These are phyloP conservation scores for Annulohypoxylon moriforme DNA, from an alignment of 495 filamentous ascomycete species.

Conservation along the genomic window DNA sequence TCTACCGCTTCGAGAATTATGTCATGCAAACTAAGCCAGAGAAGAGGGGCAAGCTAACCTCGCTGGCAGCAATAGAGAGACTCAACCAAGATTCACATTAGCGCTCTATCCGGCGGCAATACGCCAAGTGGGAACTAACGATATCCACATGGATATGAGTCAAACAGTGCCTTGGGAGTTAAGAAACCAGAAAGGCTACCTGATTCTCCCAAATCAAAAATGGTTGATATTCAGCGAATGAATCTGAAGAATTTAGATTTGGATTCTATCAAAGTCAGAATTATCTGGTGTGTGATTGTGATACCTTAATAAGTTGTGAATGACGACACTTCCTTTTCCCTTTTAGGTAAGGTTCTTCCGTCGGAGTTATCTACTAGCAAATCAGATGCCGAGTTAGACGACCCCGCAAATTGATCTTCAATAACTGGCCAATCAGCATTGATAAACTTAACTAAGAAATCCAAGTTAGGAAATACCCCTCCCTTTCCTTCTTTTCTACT, in stretches of 20 bases:
- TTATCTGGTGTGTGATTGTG: neutral
- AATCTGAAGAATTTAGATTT: neutral
- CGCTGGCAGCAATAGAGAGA: constrained; percentile 9
- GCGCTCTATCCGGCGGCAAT: neutral
- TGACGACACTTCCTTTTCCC: constrained; percentile 26
- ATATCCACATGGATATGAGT: constrained; percentile 2
- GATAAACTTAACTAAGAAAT: neutral
- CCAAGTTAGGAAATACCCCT: constrained; percentile 33
- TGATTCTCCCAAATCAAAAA: neutral
- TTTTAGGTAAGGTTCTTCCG: neutral
- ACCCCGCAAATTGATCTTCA: constrained; percentile 32
- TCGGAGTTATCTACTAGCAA: constrained; percentile 26
- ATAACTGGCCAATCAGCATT: constrained; percentile 21
- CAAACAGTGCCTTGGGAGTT: neutral
- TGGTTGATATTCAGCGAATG: neutral
- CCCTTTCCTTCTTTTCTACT: neutral
- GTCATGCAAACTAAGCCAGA: constrained; percentile 20
- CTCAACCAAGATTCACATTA: constrained; percentile 3
- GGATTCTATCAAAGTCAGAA: neutral
- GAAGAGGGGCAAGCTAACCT: constrained; percentile 10
- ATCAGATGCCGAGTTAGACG: constrained; percentile 10
- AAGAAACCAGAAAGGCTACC: neutral
- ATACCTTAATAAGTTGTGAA: neutral
- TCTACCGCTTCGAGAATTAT: constrained; percentile 36
- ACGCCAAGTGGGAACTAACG: neutral